phyloP scores from a whole-genome alignment of 345 rosid species.

The Gossypium raimondii region DNA sequence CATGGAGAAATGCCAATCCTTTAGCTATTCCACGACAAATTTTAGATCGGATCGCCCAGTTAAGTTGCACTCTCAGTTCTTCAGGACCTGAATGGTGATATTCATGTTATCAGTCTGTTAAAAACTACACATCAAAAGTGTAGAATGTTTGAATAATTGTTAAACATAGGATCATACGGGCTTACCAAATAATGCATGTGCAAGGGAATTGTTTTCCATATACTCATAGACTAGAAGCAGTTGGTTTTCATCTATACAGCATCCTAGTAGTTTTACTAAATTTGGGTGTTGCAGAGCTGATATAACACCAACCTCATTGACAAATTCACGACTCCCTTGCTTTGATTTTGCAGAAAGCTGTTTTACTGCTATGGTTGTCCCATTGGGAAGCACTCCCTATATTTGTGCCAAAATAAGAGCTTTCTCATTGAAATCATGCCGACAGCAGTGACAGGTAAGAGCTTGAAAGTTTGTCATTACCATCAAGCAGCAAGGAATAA shows the following conservation, averaged over 20 bases:
- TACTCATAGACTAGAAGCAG: conserved; percentile 29
- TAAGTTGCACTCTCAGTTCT: conserved; percentile 26
- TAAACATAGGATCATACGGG: background rate
- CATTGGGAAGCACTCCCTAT: conserved; percentile 51
- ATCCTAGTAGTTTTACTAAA: conserved; percentile 32
- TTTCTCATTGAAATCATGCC: background rate
- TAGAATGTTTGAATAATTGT: background rate
- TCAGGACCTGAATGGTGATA: conserved; percentile 20
- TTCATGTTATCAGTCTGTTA: background rate
- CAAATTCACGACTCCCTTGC: conserved; percentile 45
- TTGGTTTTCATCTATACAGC: conserved; percentile 30
- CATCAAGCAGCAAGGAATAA: conserved; percentile 9
- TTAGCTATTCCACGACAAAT: conserved; percentile 59
- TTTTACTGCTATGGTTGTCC: conserved; percentile 53
- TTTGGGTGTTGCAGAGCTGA: conserved; percentile 32
- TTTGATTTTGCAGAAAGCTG: conserved; percentile 49
- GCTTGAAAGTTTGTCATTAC: background rate
- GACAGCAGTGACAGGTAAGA: background rate
- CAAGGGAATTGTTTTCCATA: conserved; percentile 33
- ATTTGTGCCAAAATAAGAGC: conserved; percentile 12
- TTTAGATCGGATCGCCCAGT: conserved; percentile 39
- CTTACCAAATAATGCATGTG: conserved; percentile 32
- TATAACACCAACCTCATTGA: conserved; percentile 39
- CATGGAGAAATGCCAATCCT: conserved; percentile 59
- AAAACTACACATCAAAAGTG: background rate